Percentiles rank a stretch among this genome's conserved stretches.
Conservation (phyloP, 176 grass and related monocot genomes). For the Hordeum marinum region DNA sequence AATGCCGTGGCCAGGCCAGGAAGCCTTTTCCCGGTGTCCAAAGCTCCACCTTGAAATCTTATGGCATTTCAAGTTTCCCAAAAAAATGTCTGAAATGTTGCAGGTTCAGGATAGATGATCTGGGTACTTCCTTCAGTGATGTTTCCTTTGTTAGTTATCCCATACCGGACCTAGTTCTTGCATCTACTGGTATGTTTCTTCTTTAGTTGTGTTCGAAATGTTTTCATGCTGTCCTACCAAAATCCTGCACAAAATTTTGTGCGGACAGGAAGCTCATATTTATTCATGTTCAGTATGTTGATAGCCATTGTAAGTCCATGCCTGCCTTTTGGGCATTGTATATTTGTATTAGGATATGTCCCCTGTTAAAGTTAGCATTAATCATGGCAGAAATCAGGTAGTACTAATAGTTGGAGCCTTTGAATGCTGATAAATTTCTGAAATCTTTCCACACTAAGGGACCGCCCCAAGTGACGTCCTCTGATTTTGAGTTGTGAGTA, state of each 20-base stretch:
- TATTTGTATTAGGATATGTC: neutral
- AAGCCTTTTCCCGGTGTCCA: neutral
- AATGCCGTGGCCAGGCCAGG: neutral
- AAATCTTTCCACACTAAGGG: neutral
- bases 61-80: neutral
- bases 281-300: neutral
- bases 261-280: neutral
- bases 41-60: neutral
- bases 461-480: neutral
- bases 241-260: neutral
- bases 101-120: neutral
- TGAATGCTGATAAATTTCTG: neutral
- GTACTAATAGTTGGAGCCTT: neutral
- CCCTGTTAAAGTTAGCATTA: neutral
- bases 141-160: neutral
- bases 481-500: neutral
- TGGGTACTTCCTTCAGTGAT: neutral
- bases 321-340: neutral
- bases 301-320: neutral
- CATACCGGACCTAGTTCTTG: neutral
- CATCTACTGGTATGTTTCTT: neutral
- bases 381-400: neutral
- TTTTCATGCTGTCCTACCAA: neutral
- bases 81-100: neutral
- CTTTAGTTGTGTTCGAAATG: neutral